Evolutionary conservation across 192 early-diverging fungal genomes (phyloP), one percentile per base, ranked within the genome.

Genomic region (Thoreauomyces humboldtii): DNA sequence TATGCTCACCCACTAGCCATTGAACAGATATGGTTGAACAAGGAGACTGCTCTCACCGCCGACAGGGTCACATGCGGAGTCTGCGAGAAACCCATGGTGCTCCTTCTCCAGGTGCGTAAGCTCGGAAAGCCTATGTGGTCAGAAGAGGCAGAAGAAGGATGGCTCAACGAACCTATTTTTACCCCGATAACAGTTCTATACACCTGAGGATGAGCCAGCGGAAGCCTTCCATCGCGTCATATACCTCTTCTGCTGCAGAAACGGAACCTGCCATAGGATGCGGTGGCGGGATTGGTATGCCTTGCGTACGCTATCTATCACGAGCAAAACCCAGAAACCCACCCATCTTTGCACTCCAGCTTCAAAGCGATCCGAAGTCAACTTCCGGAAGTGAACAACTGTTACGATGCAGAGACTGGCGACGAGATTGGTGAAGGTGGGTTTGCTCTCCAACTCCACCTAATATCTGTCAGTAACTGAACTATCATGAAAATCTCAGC

Each of bases 231-330:
- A 95, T 65, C 85, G 96, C 37, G 87, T 87, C 55, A 70, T 98
- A 7, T 96, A 95, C 63, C 81, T 99, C 3, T 99, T 96, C 69
- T 86, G 88, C 69, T 99, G 96, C 77, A 91, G 89, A 60, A 88
- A 87, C 32, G 93, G 94, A 24, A 54, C 70, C 0, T 98, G 96
- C 73, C 88, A 95, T 59, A 77, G 73, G 37, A 71, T 74, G 25
- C 56, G 73, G 1, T 79, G 82, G 74, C 65, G 52, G 28, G 76
- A 81, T 62, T 77, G 87, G 77, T 85, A 73, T 29, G 61, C 15
- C 36, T 38, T 27, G 3, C 12, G 7, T n/a, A n/a, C n/a, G n/a
- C n/a, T n/a, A n/a, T n/a, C n/a, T n/a, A n/a, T n/a, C n/a, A n/a
- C n/a, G n/a, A n/a, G n/a, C n/a, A n/a, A n/a, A n/a, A n/a, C n/a